Conservation (phyloP, 1,139 yeast genomes). For the Kodamaea sp. region DNA sequence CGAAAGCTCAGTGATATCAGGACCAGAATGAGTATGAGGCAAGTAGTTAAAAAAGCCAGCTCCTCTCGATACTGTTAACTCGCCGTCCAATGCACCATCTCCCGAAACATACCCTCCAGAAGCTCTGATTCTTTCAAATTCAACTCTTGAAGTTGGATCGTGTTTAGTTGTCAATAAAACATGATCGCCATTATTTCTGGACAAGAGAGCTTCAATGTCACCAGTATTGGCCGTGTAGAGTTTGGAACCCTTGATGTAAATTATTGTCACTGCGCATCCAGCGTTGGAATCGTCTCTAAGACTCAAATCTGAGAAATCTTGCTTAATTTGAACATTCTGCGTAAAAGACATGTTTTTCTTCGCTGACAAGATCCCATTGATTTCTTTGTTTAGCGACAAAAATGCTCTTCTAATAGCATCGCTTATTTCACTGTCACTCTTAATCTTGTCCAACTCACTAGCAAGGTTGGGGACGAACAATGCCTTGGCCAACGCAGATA, state of each 20-base stretch:
- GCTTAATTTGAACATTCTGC: constrained; percentile 21
- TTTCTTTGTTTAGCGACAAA: constrained; percentile 75
- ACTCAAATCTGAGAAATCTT: constrained; percentile 47
- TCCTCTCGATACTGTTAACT: constrained; percentile 81
- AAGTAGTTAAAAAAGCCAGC: constrained; percentile 85
- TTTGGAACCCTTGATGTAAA: constrained; percentile 70
- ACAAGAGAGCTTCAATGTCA: constrained; percentile 80
- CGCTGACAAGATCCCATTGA: constrained; percentile 47
- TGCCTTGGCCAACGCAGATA: constrained; percentile 75
- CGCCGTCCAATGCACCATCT: constrained; percentile 84
- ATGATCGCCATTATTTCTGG: constrained; percentile 81
- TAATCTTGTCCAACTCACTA: constrained; percentile 58
- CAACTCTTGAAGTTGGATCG: constrained; percentile 78
- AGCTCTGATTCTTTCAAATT: constrained; percentile 84
- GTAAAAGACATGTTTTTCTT: constrained; percentile 32
- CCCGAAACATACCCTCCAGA: constrained; percentile 90
- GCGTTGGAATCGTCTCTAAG: constrained; percentile 66
- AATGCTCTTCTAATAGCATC: constrained; percentile 82
- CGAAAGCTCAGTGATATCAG: constrained; percentile 65
- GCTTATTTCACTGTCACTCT: constrained; percentile 46
- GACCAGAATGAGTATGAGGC: constrained; percentile 90
- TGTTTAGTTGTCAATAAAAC: constrained; percentile 73
- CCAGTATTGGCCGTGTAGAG: constrained; percentile 89
- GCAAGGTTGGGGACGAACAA: constrained; percentile 63
- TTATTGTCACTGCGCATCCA: constrained; percentile 86